Evolutionary conservation across 441 rosid genomes (phyloP), one percentile per base, ranked within the genome.

Genomic region (Brassica hybrid): DNA sequence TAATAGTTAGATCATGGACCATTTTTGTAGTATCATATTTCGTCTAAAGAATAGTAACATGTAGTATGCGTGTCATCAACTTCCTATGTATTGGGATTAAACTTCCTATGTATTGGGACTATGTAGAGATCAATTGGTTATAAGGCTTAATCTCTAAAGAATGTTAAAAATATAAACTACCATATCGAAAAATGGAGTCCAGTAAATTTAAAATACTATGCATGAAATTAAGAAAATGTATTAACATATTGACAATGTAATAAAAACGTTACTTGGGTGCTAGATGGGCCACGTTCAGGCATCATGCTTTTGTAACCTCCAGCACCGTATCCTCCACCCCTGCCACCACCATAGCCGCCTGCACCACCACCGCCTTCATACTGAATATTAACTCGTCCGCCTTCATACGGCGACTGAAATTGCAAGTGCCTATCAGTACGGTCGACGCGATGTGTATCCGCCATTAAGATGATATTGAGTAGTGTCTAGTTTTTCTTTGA

Each of bases 381-480:
- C 59, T 54, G 71, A 70, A 54, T 1, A 16, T 54, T 10, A 64
- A 65, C 80, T 72, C 69, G 58, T 14, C 77, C 81, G 12, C 78
- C 81, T 78, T 78, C 82, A 43, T 69, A 79, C 2, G 82, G 78
- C 0, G 78, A 74, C 38, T 73, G 74, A 68, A 87, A 90, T 27
- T 88, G 93, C 58, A 85, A 76, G 73, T 87, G 85, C 71, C 79
- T 86, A 23, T 79, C 64, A 4, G 70, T 67, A 73, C 84, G 86
- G 19, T 79, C 84, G 25, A 74, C 86, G 17, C 77, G 73, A 50
- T 78, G 70, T 61, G 69, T 73, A 11, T 91, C 94, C 17, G 86
- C 88, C 97, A 89, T 93, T 78, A 19, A 9, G 38, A 34, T 56
- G 6, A 2, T 30, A 48, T 25, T 10, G 67, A 57, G 72, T 21